A percentile compares a stretch with the other conserved stretches of the same genome.
These are phyloP conservation scores for Fusarium pseudocircinatum DNA, from an alignment of 2,329 filamentous ascomycete species.

Conservation along the genomic window DNA sequence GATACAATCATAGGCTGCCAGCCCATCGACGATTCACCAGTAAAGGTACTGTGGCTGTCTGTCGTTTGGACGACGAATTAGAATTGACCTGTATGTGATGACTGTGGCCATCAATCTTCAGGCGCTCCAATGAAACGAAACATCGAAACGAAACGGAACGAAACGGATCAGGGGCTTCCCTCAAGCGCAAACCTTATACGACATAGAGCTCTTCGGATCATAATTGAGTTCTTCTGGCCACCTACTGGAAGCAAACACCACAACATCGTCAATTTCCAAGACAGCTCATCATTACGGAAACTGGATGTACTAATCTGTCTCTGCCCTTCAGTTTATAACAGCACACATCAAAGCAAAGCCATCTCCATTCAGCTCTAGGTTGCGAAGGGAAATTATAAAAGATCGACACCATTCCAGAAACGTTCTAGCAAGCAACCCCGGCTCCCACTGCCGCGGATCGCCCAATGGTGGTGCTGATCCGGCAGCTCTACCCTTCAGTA, in stretches of 20 bases:
- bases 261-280: neutral
- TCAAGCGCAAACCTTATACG: neutral
- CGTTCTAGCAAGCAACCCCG: neutral
- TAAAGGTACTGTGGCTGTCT: neutral
- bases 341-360: neutral
- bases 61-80: neutral
- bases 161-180: neutral
- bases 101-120: neutral
- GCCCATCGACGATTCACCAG: neutral
- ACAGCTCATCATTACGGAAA: neutral
- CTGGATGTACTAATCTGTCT: rapidly evolving
- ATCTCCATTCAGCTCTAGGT: neutral
- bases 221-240: neutral
- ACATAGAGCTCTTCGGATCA: neutral
- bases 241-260: neutral
- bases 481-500: neutral
- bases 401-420: neutral
- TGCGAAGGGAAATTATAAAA: neutral
- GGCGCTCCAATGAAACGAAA: neutral
- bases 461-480: neutral
- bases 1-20: neutral
- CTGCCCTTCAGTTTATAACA: neutral
- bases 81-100: neutral
- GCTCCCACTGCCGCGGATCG: neutral
- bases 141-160: neutral